Percentiles rank a stretch among this genome's conserved stretches.
Conservation (phyloP, 768 basidiomycete species). For the Coprinopsis strossmayeri region DNA sequence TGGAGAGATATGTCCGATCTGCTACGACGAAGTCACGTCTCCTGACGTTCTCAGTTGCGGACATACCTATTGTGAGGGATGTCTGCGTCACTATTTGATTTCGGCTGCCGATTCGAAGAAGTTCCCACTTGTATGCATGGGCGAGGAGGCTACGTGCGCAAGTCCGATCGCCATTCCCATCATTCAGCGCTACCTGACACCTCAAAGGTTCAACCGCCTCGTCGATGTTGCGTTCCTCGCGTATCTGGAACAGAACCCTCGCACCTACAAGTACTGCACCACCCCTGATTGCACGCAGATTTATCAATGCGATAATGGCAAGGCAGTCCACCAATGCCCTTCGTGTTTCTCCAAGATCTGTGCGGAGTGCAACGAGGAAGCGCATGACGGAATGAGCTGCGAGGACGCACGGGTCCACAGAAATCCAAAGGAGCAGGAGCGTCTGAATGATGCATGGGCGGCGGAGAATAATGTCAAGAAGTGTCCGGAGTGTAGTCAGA, state of each 20-base stretch:
- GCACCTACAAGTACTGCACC: constrained; percentile 64
- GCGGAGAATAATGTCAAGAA: constrained; percentile 30
- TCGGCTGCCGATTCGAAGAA: constrained; percentile 48
- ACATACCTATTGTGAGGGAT: constrained; percentile 62
- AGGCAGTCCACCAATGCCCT: constrained; percentile 54
- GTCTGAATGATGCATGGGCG: constrained; percentile 35
- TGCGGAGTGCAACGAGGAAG: constrained; percentile 39
- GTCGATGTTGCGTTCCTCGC: constrained; percentile 46
- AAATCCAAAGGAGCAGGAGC: constrained; percentile 35
- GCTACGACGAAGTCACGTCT: constrained; percentile 48
- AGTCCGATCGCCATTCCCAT: constrained; percentile 45
- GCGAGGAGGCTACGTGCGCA: constrained; percentile 51
- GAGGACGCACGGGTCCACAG: constrained; percentile 26
- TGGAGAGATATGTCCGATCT: constrained; percentile 53
- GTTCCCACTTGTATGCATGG: constrained; percentile 71
- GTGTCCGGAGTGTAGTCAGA: constrained; percentile 40
- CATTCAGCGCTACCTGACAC: constrained; percentile 44
- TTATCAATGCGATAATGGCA: constrained; percentile 45
- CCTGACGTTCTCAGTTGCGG: constrained; percentile 56
- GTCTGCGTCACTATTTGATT: constrained; percentile 51
- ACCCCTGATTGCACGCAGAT: constrained; percentile 74
- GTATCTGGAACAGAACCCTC: constrained; percentile 48
- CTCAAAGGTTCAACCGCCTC: constrained; percentile 47
- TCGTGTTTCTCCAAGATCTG: constrained; percentile 54
- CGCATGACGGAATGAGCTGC: constrained; percentile 48